These are phyloP conservation scores for Ustilago sp. DNA, from an alignment of 1,284 basidiomycete genomes.

Conservation along the genomic window DNA sequence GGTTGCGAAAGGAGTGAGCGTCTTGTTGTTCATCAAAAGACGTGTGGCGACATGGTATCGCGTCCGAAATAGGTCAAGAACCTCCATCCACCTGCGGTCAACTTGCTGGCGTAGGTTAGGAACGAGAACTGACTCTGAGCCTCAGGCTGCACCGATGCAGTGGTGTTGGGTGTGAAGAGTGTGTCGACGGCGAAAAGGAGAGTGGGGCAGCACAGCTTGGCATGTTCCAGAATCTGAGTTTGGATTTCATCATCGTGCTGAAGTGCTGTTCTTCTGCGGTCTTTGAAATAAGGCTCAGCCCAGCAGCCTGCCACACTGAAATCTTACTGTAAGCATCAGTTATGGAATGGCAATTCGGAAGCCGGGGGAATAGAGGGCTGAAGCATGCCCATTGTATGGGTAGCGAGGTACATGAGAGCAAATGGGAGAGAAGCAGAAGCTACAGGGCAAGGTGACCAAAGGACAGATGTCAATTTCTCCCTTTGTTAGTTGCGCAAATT, in stretches of 20 bases:
- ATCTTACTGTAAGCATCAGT: neutral
- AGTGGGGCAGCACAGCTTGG: constrained; percentile 6
- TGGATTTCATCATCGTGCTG: constrained; percentile 12
- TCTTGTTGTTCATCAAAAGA: constrained; percentile 70
- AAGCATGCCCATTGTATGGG: neutral
- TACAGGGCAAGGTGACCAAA: neutral
- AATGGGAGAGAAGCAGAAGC: constrained; percentile 1
- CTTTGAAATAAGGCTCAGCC: neutral
- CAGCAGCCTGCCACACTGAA: neutral
- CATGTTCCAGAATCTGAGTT: constrained; percentile 12
- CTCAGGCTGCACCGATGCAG: constrained; percentile 48
- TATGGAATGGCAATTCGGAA: neutral
- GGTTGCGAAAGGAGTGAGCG: constrained; percentile 70
- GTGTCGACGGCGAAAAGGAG: constrained; percentile 67
- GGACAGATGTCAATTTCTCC: no score
- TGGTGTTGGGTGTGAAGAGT: constrained; percentile 68
- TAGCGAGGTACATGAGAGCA: constrained; percentile 12
- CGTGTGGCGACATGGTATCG: constrained; percentile 71
- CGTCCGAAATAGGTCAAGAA: constrained; percentile 71
- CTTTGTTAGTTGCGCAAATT: neutral
- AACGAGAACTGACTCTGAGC: constrained; percentile 70
- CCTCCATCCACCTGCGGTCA: constrained; percentile 72
- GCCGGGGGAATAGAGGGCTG: neutral
- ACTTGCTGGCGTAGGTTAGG: constrained; percentile 70
- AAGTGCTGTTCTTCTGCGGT: neutral